A percentile compares a stretch with the other conserved stretches of the same genome.
Evolutionary conservation across 2,329 filamentous ascomycete genomes (phyloP).

Genomic region (Beauveria medogensis): DNA sequence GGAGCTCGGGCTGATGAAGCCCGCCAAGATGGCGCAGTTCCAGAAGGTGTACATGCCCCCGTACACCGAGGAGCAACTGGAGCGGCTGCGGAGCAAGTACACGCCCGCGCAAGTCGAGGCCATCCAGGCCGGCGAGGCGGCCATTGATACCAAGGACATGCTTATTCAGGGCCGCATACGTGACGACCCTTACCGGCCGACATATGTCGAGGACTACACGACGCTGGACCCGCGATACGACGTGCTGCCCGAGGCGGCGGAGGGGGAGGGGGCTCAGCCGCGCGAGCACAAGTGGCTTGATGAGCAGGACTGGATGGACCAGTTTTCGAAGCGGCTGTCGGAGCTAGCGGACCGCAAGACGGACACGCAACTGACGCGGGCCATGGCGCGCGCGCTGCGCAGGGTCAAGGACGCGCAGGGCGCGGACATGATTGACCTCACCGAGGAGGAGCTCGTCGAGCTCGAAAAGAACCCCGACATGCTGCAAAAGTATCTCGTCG

Average conservation of each 20-base stretch:
- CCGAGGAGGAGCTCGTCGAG: slow-evolving; percentile 38
- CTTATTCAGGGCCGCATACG: slow-evolving; percentile 64
- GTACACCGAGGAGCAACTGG: slow-evolving; percentile 61
- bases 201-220: slow-evolving; percentile 78
- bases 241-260: slow-evolving; percentile 43
- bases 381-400: slow-evolving; percentile 34
- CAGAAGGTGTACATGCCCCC: slow-evolving; percentile 45
- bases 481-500: slow-evolving; percentile 28
- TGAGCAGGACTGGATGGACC: slow-evolving; percentile 49
- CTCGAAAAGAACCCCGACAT: slow-evolving; percentile 32
- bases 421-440: slow-evolving; percentile 39
- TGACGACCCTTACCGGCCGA: slow-evolving; percentile 61
- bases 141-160: slow-evolving; percentile 68
- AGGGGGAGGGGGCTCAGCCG: slow-evolving; percentile 31
- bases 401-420: slow-evolving; percentile 34
- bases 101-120: slow-evolving; percentile 73
- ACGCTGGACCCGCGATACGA: slow-evolving; percentile 72
- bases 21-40: slow-evolving; percentile 34
- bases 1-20: slow-evolving; percentile 41
- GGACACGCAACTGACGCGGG: slow-evolving; percentile 32
- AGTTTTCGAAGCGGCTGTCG: slow-evolving; percentile 44
- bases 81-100: slow-evolving; percentile 58
- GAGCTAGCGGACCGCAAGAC: slow-evolving; percentile 34
- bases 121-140: slow-evolving; percentile 70
- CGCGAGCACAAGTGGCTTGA: slow-evolving; percentile 50